These are phyloP conservation scores for Tolypocladium endophyticum DNA, from an alignment of 2,329 filamentous ascomycete genomes.

Conservation along the genomic window DNA sequence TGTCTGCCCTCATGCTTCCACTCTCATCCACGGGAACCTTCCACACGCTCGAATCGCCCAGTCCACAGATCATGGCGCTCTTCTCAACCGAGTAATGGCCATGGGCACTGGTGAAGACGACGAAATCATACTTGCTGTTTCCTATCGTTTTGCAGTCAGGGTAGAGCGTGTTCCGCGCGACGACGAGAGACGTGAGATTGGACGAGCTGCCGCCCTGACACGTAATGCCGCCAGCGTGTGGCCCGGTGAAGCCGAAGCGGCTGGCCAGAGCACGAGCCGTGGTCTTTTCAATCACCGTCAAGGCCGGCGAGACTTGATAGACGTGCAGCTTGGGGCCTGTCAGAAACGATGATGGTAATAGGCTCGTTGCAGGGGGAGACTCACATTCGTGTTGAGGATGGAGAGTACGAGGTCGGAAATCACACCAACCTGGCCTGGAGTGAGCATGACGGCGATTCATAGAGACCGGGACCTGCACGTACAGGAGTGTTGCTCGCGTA, in stretches of 20 bases:
- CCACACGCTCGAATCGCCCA: conserved; percentile 67
- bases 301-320: conserved; percentile 82
- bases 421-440: conserved; percentile 55
- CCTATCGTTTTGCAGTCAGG: conserved; percentile 67
- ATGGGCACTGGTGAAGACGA: conserved; percentile 79
- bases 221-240: conserved; percentile 61
- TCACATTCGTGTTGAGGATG: conserved; percentile 79
- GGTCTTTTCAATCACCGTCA: conserved; percentile 79
- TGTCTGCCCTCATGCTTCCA: conserved; percentile 60
- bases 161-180: conserved; percentile 79
- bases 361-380: conserved; percentile 6
- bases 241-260: conserved; percentile 65
- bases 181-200: conserved; percentile 75
- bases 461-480: conserved; percentile 13
- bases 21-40: conserved; percentile 60
- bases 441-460: conserved; percentile 3
- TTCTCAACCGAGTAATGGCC: conserved; percentile 95
- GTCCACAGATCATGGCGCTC: conserved; percentile 79
- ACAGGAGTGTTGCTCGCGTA: conserved; percentile 84
- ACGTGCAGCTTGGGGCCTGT: conserved; percentile 54
- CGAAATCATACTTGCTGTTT: conserved; percentile 55
- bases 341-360: not conserved
- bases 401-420: conserved; percentile 77
- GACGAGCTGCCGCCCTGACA: conserved; percentile 77
- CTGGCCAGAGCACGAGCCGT: conserved; percentile 63